These are phyloP conservation scores for Phaeosphaeria sp. DNA, from an alignment of 2,329 filamentous ascomycete genomes.

Conservation along the genomic window DNA sequence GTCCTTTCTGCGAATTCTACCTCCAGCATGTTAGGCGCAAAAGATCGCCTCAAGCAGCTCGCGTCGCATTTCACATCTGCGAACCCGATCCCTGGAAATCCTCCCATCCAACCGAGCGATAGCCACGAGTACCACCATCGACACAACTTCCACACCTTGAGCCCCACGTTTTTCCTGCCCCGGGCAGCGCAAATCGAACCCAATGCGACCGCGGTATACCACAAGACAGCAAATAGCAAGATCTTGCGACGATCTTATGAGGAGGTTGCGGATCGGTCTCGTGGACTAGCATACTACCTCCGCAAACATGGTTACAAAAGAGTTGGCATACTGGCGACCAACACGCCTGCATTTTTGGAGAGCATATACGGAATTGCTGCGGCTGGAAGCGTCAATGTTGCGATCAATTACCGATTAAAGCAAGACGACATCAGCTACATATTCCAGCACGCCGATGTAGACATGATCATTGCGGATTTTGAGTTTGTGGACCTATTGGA, in stretches of 20 bases:
- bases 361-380: slow-evolving; percentile 86
- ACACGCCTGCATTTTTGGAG: slow-evolving; percentile 94
- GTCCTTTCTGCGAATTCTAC: background rate
- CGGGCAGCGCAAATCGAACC: slow-evolving; percentile 90
- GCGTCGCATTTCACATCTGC: slow-evolving; percentile 47
- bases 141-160: slow-evolving; percentile 77
- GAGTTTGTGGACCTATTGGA: slow-evolving; percentile 79
- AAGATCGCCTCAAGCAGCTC: slow-evolving; percentile 44
- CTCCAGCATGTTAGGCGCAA: slow-evolving; percentile 15
- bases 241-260: slow-evolving; percentile 78
- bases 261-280: slow-evolving; percentile 83
- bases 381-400: slow-evolving; percentile 78
- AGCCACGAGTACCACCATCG: slow-evolving; percentile 52
- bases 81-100: slow-evolving; percentile 32
- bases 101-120: slow-evolving; percentile 48
- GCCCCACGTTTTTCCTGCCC: slow-evolving; percentile 85
- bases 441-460: slow-evolving; percentile 84
- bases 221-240: slow-evolving; percentile 79
- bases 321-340: slow-evolving; percentile 86
- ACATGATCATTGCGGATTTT: slow-evolving; percentile 83
- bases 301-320: slow-evolving; percentile 74
- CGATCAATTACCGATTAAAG: slow-evolving; percentile 77
- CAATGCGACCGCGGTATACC: slow-evolving; percentile 78
- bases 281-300: slow-evolving; percentile 88
- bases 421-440: slow-evolving; percentile 89